phyloP scores from a whole-genome alignment of 345 rosid species.

The Geranium rotundifolium region DNA sequence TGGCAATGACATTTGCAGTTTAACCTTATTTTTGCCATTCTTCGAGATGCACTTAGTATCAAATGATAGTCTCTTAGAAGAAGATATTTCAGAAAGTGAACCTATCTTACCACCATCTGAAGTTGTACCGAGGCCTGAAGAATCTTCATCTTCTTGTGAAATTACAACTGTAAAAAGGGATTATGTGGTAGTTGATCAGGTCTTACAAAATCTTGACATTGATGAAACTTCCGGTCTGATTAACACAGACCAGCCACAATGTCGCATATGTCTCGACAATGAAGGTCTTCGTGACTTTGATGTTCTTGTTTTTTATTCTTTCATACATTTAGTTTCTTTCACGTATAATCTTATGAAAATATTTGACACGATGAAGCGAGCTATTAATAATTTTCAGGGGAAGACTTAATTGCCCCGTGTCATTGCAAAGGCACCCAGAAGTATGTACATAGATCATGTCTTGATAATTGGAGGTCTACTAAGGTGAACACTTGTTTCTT shows the following conservation, averaged over 20 bases:
- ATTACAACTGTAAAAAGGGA: conserved; percentile 47
- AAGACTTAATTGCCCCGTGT: conserved; percentile 90
- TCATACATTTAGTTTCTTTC: background rate
- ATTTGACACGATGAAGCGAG: background rate
- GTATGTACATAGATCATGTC: conserved; percentile 92
- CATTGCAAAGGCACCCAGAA: conserved; percentile 98
- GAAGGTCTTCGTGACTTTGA: conserved; percentile 45
- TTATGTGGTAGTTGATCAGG: conserved; percentile 29
- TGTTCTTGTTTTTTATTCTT: background rate
- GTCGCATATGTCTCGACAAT: conserved; percentile 90
- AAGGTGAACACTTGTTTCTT: conserved; percentile 39
- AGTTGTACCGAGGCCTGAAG: conserved; percentile 29
- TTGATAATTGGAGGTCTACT: conserved; percentile 96
- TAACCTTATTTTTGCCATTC: conserved; percentile 14
- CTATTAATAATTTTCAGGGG: conserved; percentile 43
- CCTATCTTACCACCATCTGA: conserved; percentile 43
- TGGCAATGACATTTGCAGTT: conserved; percentile 14
- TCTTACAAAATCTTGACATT: conserved; percentile 35
- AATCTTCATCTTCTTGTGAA: conserved; percentile 48
- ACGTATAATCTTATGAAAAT: conserved; percentile 14
- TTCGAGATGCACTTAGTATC: conserved; percentile 76
- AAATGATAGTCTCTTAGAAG: conserved; percentile 45
- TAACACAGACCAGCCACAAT: conserved; percentile 65
- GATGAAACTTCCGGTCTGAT: conserved; percentile 64
- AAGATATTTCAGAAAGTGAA: conserved; percentile 50